A percentile compares a stretch with the other conserved stretches of the same genome.
Conservation (phyloP, 139 green algal genomes). For the Dunaliella sp. region DNA sequence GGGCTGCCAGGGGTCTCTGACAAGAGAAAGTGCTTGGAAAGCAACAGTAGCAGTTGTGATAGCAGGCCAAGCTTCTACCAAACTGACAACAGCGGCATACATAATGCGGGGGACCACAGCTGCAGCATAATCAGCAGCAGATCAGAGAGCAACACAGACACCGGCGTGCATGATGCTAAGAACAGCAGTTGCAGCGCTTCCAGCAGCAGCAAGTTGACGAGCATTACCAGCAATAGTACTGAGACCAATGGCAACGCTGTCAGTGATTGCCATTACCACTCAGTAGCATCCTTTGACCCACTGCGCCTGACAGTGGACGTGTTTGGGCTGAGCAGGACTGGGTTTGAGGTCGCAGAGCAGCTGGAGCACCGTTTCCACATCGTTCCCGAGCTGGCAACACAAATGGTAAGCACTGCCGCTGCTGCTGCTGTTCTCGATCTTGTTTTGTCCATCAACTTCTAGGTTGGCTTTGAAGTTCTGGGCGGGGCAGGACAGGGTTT, state of each 20-base stretch:
- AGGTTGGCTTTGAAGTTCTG: no score
- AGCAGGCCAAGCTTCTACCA: no score
- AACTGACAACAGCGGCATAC: no score
- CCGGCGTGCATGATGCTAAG: background rate
- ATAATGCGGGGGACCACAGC: no score
- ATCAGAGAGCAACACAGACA: no score
- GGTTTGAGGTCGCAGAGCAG: slow-evolving; percentile 47
- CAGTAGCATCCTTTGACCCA: slow-evolving; percentile 55
- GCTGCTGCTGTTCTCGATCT: no score
- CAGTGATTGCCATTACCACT: background rate
- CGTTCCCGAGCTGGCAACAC: slow-evolving; percentile 76
- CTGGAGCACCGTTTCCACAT: slow-evolving; percentile 61
- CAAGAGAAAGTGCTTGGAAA: no score
- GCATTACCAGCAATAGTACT: slow-evolving; percentile 9
- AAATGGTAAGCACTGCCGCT: slow-evolving; percentile 35
- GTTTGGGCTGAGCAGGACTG: slow-evolving; percentile 45
- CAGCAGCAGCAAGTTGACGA: background rate
- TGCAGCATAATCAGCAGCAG: no score
- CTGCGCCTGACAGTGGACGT: slow-evolving; percentile 73
- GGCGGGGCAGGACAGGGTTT: no score
- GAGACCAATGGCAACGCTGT: no score
- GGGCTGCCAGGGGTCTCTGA: background rate
- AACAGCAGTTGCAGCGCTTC: background rate
- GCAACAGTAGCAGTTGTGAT: no score
- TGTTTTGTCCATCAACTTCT: no score